These are phyloP conservation scores for Penicillium desertorum DNA, from an alignment of 495 filamentous ascomycete species.

Conservation along the genomic window DNA sequence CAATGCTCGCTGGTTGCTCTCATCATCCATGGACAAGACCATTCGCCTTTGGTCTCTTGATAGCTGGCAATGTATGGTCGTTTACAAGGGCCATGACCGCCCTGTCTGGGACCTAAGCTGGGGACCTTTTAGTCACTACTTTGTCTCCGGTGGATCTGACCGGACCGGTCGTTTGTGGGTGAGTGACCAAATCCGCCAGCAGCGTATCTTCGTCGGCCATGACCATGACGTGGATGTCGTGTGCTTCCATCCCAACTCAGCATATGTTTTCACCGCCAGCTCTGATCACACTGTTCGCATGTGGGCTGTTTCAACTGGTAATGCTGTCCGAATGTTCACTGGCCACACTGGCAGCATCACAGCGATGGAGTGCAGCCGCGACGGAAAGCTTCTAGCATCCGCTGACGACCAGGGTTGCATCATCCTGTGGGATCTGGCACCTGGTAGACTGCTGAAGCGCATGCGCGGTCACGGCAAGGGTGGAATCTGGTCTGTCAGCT, in stretches of 20 bases:
- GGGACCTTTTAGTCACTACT: constrained; percentile 96
- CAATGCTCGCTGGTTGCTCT: constrained; percentile 73
- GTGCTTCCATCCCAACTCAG: constrained; percentile 87
- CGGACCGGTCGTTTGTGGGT: constrained; percentile 87
- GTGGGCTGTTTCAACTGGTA: constrained; percentile 89
- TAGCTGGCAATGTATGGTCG: constrained; percentile 81
- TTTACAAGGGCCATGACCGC: constrained; percentile 87
- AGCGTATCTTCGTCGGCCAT: constrained; percentile 87
- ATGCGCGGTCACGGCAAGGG: constrained; percentile 93
- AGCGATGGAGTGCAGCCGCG: constrained; percentile 76
- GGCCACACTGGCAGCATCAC: constrained; percentile 86
- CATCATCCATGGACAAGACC: constrained; percentile 81
- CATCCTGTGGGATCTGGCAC: constrained; percentile 86
- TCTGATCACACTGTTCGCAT: constrained; percentile 90
- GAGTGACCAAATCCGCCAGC: constrained; percentile 86
- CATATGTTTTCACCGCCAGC: constrained; percentile 88
- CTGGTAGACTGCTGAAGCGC: constrained; percentile 78
- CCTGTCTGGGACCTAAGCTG: constrained; percentile 86
- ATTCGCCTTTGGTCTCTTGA: constrained; percentile 92
- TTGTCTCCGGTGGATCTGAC: constrained; percentile 81
- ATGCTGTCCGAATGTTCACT: constrained; percentile 84
- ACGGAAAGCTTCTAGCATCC: constrained; percentile 83
- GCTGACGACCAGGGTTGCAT: constrained; percentile 85
- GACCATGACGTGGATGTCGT: constrained; percentile 83
- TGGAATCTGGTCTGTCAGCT: constrained; percentile 88